A percentile compares a stretch with the other conserved stretches of the same genome.
Conservation (phyloP, 306 rosid species). For the Erythrophleum fordii region DNA sequence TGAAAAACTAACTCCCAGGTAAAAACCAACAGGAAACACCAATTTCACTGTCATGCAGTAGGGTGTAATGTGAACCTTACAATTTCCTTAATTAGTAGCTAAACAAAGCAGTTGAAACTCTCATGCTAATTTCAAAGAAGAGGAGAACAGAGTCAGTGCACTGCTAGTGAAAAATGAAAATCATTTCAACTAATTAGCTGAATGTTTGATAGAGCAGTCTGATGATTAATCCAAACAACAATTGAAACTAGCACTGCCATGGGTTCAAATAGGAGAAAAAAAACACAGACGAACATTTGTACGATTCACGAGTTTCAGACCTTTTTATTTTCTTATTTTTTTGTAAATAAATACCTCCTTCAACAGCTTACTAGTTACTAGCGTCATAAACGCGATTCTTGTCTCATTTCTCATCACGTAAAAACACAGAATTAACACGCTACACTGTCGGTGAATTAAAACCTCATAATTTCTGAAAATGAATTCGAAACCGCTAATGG, state of each 20-base stretch:
- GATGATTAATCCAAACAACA: neutral
- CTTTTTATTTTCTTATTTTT: neutral
- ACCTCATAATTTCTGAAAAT: neutral
- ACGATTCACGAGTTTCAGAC: neutral
- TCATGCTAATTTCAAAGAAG: neutral
- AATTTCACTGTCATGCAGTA: neutral
- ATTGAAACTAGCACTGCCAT: neutral
- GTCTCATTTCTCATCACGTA: neutral
- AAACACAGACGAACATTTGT: neutral
- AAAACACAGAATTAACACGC: neutral
- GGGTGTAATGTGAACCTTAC: neutral
- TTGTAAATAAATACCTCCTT: neutral
- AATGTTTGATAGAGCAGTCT: slow-evolving; percentile 12
- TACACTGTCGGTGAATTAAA: neutral
- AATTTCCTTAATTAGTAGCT: neutral
- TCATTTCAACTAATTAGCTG: neutral
- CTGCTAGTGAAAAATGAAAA: neutral
- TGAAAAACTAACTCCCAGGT: neutral
- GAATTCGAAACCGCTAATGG: neutral
- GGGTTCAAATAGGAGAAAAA: neutral
- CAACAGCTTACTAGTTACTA: neutral
- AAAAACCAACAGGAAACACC: neutral
- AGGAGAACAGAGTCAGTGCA: neutral
- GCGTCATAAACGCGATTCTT: neutral
- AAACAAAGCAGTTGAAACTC: neutral